phyloP scores from a whole-genome alignment of 257 asterid species.

The Solanum arcanum region DNA sequence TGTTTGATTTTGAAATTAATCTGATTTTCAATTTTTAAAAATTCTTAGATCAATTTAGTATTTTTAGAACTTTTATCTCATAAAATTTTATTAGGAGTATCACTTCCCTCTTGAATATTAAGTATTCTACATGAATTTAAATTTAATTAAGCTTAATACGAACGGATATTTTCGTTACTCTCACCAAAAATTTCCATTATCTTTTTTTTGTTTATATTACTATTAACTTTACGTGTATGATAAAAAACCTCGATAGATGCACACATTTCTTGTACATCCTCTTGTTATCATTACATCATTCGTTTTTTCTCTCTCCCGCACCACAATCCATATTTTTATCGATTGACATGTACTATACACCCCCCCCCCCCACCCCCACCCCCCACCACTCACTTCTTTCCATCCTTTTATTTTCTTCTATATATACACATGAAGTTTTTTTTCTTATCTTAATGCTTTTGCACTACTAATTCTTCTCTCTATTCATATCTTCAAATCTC shows the following conservation, averaged over 20 bases:
- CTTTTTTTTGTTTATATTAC: not conserved
- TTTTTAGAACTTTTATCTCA: not conserved
- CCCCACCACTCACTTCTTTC: not conserved
- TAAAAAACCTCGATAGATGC: not conserved
- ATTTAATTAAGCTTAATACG: too few relatives aligned
- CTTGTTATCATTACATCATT: slow-evolving; percentile 10
- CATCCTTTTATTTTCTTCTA: not conserved
- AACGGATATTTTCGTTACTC: not conserved
- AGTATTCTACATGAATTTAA: too few relatives aligned
- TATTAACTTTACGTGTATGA: slow-evolving; percentile 8
- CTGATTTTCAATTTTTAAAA: too few relatives aligned
- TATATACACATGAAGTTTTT: not conserved
- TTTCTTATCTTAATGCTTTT: not conserved
- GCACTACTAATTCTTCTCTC: not conserved
- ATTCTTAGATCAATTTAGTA: not conserved
- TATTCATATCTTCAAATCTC: not conserved
- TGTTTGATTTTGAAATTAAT: too few relatives aligned
- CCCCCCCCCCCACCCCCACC: not conserved
- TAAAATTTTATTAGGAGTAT: not conserved
- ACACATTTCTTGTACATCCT: slow-evolving; percentile 22
- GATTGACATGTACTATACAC: not conserved
- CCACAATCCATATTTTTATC: not conserved
- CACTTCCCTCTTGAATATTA: not conserved
- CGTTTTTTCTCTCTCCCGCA: not conserved
- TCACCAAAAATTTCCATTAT: not conserved